Evolutionary conservation across 2,329 filamentous ascomycete species (phyloP), one percentile per base, ranked within the genome.

Genomic region (Exophiala bonariae): DNA sequence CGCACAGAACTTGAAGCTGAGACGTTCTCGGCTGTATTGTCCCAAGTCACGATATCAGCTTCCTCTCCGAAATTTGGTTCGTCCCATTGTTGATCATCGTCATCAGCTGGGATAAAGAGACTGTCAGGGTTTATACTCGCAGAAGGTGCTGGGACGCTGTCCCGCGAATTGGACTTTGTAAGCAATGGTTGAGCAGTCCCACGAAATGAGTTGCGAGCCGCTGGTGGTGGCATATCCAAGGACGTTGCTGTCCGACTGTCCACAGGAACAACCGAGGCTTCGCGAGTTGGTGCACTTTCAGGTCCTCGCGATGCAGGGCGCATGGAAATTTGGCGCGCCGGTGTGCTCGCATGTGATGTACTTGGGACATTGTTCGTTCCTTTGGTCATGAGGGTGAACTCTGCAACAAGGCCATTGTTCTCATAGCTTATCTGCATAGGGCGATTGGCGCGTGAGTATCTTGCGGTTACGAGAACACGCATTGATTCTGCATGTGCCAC

Each of bases 321-420:
- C 40, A 71, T 66, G 18, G 69, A 71, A 17, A 72, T 55, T 44
- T 71, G 62, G 18, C 63, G 62, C 39, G 63, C 68, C 50, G 62
- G 53, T 8, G 57, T 58, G 23, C 46, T 32, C 49, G 61, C 66
- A 41, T 63, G 69, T 46, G 67, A 73, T 44, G 66, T 71, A 23
- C 54, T 61, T 4, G 73, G 67, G 4, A 64, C 59, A 19, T 66
- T 62, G 54, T 71, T 69, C 43, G 82, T 78, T 26, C 81, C 82
- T 46, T 75, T 76, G 16, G 82, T 85, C 82, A 84, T 85, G 33
- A 85, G 66, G 2, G 79, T 85, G 58, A 82, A 84, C 47, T 83
- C 78, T 55, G 79, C 78, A 31, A 71, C 61, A 26, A 84, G 63
- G 8, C 80, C 81, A 37, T 74, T 71, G 42, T 72, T 71, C 30